A percentile compares a stretch with the other conserved stretches of the same genome.
phyloP scores from a whole-genome alignment of 768 basidiomycete species.

The Termitomyces sp. region DNA sequence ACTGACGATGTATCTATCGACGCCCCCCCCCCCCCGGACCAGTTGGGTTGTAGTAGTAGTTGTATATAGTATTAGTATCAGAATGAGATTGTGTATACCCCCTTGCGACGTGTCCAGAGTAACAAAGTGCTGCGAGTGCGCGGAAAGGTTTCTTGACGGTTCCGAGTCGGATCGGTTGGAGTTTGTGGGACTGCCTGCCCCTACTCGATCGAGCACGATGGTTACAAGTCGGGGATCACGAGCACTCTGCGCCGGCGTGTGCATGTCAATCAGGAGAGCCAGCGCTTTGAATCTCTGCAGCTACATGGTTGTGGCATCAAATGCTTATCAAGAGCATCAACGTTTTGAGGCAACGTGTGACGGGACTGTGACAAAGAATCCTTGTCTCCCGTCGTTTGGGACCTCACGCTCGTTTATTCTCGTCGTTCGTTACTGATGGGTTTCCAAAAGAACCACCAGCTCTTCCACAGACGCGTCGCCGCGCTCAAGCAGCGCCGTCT shows the following conservation, averaged over 20 bases:
- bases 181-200: too few species aligned
- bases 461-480: slow-evolving; percentile 13
- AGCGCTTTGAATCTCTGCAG: too few species aligned
- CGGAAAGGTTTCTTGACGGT: not conserved
- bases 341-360: slow-evolving; percentile 9
- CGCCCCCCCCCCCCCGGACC: too few species aligned
- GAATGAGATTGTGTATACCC: not conserved
- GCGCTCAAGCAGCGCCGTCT: slow-evolving; percentile 15
- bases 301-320: too few species aligned
- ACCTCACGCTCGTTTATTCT: slow-evolving; percentile 18
- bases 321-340: too few species aligned
- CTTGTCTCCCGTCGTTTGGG: slow-evolving; percentile 11
- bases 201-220: too few species aligned
- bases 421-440: slow-evolving; percentile 16
- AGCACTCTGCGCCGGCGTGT: too few species aligned
- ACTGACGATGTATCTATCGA: too few species aligned
- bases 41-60: not conserved
- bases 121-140: too few species aligned
- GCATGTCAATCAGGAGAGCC: too few species aligned
- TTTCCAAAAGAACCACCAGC: slow-evolving; percentile 3
- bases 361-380: slow-evolving; percentile 5
- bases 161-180: not conserved
- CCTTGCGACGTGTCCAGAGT: too few species aligned
- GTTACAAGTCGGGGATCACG: too few species aligned
- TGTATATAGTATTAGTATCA: not conserved